These are phyloP conservation scores for Detonula confervacea DNA, from an alignment of 352 stramenopile species.

Conservation along the genomic window DNA sequence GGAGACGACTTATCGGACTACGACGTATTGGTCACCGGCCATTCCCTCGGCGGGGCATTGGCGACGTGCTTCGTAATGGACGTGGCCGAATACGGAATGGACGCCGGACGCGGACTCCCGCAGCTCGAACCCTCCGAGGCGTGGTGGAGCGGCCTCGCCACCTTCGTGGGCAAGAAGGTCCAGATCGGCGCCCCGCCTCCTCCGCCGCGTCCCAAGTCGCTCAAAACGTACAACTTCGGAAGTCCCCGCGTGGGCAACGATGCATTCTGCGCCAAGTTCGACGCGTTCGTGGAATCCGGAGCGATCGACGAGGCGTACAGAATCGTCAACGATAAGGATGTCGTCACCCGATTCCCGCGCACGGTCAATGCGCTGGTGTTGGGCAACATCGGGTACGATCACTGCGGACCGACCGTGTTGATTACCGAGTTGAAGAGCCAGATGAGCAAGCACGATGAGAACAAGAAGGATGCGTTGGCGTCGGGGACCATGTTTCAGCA, in stretches of 20 bases:
- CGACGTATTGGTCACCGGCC: constrained; percentile 78
- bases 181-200: constrained; percentile 10
- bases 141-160: constrained; percentile 77
- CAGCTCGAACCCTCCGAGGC: constrained; percentile 63
- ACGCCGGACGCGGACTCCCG: constrained; percentile 70
- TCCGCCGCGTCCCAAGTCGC: constrained; percentile 66
- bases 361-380: constrained; percentile 68
- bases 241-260: constrained; percentile 80
- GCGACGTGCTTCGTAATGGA: constrained; percentile 79
- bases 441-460: constrained; percentile 18
- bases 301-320: constrained; percentile 74
- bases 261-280: constrained; percentile 71
- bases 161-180: constrained; percentile 55
- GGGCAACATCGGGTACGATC: constrained; percentile 78
- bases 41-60: constrained; percentile 78
- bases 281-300: constrained; percentile 60
- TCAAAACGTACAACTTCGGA: constrained; percentile 83
- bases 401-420: constrained; percentile 75
- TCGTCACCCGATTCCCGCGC: constrained; percentile 76
- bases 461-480: constrained; percentile 4
- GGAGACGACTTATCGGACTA: constrained; percentile 74
- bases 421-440: constrained; percentile 51
- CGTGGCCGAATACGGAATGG: constrained; percentile 77
- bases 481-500: constrained; percentile 6
- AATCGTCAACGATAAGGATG: constrained; percentile 83